A percentile compares a stretch with the other conserved stretches of the same genome.
Conservation (phyloP, 2,329 filamentous ascomycete species). For the Shiraia sp. region DNA sequence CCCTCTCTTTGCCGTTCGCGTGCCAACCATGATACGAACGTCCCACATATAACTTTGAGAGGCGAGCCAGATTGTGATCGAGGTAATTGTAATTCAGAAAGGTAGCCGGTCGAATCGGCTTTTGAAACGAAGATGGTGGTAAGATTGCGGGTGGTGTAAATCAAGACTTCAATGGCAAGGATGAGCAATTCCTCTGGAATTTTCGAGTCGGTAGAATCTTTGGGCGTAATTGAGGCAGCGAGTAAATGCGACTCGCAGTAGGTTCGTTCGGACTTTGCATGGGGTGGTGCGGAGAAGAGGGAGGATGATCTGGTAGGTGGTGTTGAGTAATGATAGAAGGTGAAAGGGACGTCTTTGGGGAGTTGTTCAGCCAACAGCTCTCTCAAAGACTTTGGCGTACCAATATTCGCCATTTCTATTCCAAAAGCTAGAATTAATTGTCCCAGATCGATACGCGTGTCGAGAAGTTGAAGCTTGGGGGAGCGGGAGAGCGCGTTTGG, state of each 20-base stretch:
- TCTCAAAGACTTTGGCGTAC: slow-evolving; percentile 29
- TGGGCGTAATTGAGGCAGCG: slow-evolving; percentile 55
- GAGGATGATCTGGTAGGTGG: slow-evolving; percentile 74
- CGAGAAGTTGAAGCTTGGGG: slow-evolving; percentile 16
- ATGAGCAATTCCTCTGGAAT: slow-evolving; percentile 63
- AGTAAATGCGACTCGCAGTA: slow-evolving; percentile 86
- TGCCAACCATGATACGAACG: slow-evolving; percentile 77
- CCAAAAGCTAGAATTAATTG: slow-evolving; percentile 7
- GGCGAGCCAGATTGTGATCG: slow-evolving; percentile 62
- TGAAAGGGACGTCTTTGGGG: slow-evolving; percentile 62
- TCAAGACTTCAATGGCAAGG: slow-evolving; percentile 82
- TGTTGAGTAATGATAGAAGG: slow-evolving; percentile 84
- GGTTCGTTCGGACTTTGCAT: slow-evolving; percentile 72
- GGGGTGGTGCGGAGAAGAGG: slow-evolving; percentile 78
- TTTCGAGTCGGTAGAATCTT: slow-evolving; percentile 26
- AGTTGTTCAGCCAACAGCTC: slow-evolving; percentile 57
- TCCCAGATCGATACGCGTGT: slow-evolving; percentile 2
- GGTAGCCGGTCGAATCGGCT: slow-evolving; percentile 91
- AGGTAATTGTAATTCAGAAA: slow-evolving; percentile 66
- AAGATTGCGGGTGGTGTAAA: slow-evolving; percentile 78
- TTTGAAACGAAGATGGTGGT: slow-evolving; percentile 95
- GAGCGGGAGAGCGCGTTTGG: slow-evolving; percentile 12
- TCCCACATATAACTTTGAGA: slow-evolving; percentile 71
- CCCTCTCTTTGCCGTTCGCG: slow-evolving; percentile 65
- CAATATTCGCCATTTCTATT: slow-evolving; percentile 29